phyloP scores from a whole-genome alignment of 164 flowering plant species.

The Chloranthus sessilifolius region DNA sequence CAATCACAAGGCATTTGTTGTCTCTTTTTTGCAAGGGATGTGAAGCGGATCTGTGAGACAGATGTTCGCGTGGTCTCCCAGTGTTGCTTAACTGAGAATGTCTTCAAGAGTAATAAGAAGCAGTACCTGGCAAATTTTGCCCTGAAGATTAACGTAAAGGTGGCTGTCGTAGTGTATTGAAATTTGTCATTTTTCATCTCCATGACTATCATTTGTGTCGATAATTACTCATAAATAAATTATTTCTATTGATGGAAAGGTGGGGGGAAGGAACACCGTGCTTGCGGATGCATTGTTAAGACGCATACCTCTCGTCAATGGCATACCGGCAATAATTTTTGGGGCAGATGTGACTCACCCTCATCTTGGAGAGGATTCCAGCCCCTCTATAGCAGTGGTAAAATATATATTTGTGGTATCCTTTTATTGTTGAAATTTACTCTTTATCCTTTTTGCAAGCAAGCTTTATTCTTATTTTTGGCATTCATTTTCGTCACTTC shows the following conservation, averaged over 20 bases:
- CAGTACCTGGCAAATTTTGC: constrained; percentile 91
- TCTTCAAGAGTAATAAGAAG: constrained; percentile 58
- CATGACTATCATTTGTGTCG: too few relatives aligned
- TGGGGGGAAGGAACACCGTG: constrained; percentile 91
- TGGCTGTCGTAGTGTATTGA: too few relatives aligned
- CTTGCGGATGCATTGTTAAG: constrained; percentile 87
- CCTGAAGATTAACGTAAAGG: constrained; percentile 84
- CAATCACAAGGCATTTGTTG: too few relatives aligned
- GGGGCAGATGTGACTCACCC: constrained; percentile 99
- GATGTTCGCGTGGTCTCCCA: constrained; percentile 91
- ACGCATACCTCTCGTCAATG: constrained; percentile 84
- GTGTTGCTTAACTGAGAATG: constrained; percentile 85
- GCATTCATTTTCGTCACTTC: not conserved
- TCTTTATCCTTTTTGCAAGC: too few relatives aligned
- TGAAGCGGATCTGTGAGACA: constrained; percentile 91
- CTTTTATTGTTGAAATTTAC: not conserved
- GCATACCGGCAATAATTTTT: constrained; percentile 84
- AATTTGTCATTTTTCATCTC: too few relatives aligned
- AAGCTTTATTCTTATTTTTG: not conserved
- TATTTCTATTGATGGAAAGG: constrained; percentile 14
- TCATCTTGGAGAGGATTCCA: constrained; percentile 94
- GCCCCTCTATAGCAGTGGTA: constrained; percentile 97
- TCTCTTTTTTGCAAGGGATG: constrained; percentile 44
- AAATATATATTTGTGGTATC: constrained; percentile 4
- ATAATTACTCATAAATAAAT: too few relatives aligned